Evolutionary conservation across 352 stramenopile species (phyloP).

Genomic region (Globisporangium cylindrosporum): DNA sequence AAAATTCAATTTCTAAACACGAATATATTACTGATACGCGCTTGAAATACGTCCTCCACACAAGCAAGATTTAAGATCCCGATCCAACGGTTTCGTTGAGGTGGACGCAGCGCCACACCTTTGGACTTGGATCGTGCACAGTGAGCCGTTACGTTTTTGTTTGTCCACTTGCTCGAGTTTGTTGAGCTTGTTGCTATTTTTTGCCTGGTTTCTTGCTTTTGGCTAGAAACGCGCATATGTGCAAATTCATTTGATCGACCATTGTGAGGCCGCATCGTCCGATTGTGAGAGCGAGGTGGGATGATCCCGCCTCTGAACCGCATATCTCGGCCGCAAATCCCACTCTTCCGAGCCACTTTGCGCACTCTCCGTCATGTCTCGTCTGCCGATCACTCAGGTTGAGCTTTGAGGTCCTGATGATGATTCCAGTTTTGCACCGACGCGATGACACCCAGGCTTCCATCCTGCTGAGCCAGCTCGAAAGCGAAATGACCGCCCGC

Average conservation of each 20-base stretch:
- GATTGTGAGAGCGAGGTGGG: neutral
- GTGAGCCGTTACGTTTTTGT: neutral
- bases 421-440: neutral
- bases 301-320: constrained; percentile 1
- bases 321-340: constrained; percentile 5
- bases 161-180: neutral
- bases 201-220: neutral
- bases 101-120: neutral
- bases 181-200: neutral
- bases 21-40: neutral
- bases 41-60: neutral
- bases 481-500: neutral
- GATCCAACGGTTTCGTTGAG: neutral
- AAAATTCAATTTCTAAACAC: neutral
- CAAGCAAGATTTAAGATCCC: neutral
- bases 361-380: neutral
- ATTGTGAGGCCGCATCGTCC: neutral
- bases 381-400: neutral
- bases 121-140: neutral
- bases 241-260: neutral
- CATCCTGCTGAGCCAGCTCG: neutral
- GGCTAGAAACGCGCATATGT: neutral
- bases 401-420: neutral
- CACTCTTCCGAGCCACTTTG: neutral
- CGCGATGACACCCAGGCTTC: neutral